Evolutionary conservation across 768 basidiomycete genomes (phyloP).

Genomic region (Pholiota molesta): DNA sequence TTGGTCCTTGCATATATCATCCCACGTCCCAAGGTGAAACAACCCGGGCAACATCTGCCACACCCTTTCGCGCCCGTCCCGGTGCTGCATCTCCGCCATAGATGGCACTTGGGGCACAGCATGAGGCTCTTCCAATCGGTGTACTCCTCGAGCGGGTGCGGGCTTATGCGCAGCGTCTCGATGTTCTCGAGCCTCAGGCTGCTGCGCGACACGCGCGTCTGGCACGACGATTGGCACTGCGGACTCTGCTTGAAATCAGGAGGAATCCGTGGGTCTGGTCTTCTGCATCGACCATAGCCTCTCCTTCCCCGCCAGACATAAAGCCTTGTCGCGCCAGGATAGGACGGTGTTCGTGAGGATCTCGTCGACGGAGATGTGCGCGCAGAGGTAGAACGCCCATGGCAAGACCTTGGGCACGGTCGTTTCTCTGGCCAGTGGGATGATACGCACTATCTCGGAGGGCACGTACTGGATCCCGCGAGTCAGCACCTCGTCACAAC

Average conservation of each 20-base stretch:
- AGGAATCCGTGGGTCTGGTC: constrained; percentile 38
- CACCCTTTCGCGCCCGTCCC: constrained; percentile 36
- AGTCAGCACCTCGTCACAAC: constrained; percentile 40
- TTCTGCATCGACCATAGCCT: constrained; percentile 43
- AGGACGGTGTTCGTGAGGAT: constrained; percentile 37
- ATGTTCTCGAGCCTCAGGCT: constrained; percentile 29
- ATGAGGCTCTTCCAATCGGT: constrained; percentile 34
- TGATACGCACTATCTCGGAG: constrained; percentile 40
- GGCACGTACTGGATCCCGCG: constrained; percentile 39
- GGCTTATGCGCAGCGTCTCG: constrained; percentile 36
- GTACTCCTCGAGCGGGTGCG: constrained; percentile 42
- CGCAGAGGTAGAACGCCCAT: constrained; percentile 49
- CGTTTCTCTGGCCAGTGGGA: constrained; percentile 42
- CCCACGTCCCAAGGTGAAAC: constrained; percentile 43
- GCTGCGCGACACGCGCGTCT: constrained; percentile 23
- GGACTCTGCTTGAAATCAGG: constrained; percentile 37
- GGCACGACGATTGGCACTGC: constrained; percentile 31
- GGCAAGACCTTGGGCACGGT: constrained; percentile 45
- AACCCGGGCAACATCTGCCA: constrained; percentile 40
- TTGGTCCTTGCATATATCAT: constrained; percentile 38
- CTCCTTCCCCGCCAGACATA: constrained; percentile 44
- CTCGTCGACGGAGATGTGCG: constrained; percentile 38
- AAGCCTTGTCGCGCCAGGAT: constrained; percentile 44
- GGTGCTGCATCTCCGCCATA: constrained; percentile 32
- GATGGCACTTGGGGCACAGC: constrained; percentile 36